A percentile compares a stretch with the other conserved stretches of the same genome.
phyloP scores from a whole-genome alignment of 2,329 filamentous ascomycete genomes.

The Aspergillus glaucus region DNA sequence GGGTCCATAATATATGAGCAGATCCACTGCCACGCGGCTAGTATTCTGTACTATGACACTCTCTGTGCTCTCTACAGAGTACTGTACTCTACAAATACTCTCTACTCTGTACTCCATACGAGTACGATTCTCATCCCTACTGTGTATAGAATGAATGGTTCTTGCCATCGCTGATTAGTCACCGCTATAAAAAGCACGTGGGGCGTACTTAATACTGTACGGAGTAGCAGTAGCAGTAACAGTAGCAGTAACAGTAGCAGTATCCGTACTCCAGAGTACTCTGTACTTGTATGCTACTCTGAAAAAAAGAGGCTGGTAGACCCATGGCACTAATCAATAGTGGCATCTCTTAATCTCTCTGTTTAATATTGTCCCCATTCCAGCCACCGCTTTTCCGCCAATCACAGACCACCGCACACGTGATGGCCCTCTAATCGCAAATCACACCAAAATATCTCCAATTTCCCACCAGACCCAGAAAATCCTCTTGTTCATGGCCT shows the following conservation, averaged over 20 bases:
- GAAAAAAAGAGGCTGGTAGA: too few species aligned
- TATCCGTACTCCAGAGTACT: neutral
- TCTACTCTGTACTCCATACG: too few species aligned
- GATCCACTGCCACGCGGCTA: neutral
- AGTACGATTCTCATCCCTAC: too few species aligned
- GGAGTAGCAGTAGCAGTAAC: too few species aligned
- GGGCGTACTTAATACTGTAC: too few species aligned
- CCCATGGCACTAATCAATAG: neutral
- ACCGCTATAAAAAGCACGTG: too few species aligned
- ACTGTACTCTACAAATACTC: too few species aligned
- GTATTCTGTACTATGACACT: neutral
- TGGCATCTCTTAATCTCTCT: neutral
- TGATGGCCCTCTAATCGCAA: too few species aligned
- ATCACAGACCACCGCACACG: neutral
- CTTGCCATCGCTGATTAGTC: too few species aligned
- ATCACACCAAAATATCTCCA: neutral
- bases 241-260: too few species aligned
- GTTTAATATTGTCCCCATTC: neutral
- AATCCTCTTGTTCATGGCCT: slow-evolving; percentile 1
- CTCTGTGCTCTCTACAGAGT: too few species aligned
- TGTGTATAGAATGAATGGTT: too few species aligned
- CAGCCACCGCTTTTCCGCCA: neutral
- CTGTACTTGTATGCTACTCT: neutral
- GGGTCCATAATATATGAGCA: neutral
- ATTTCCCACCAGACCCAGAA: neutral